phyloP scores from a whole-genome alignment of 2,329 filamentous ascomycete species.

The Chalaropsis ovoidea region DNA sequence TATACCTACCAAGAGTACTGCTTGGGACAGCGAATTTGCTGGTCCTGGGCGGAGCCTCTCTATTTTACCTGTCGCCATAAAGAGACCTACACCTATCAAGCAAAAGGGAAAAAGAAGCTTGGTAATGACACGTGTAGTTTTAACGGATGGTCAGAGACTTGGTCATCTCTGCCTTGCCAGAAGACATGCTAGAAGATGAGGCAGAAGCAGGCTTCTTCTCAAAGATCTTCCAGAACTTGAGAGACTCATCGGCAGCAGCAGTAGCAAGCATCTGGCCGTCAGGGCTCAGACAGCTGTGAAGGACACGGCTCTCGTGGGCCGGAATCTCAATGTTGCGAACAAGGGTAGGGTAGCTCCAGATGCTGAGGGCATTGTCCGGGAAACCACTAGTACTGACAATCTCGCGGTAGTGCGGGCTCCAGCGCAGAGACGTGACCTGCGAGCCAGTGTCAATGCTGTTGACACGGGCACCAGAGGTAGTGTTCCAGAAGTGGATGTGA shows the following conservation, averaged over 20 bases:
- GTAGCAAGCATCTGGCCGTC: constrained; percentile 98
- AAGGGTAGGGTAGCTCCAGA: constrained; percentile 96
- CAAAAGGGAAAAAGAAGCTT: background rate
- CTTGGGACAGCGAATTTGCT: background rate
- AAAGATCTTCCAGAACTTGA: constrained; percentile 99
- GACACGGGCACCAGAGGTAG: constrained; percentile 88
- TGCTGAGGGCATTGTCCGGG: constrained; percentile 97
- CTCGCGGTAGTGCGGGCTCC: constrained; percentile 95
- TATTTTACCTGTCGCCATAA: background rate
- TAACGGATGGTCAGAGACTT: constrained; percentile 95
- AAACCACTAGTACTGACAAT: constrained; percentile 96
- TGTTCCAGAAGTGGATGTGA: constrained; percentile 99
- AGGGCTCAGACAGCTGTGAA: constrained; percentile 93
- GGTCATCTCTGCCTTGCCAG: constrained; percentile 70
- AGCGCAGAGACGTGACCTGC: constrained; percentile 90
- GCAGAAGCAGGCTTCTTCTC: constrained; percentile 85
- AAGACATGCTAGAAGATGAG: constrained; percentile 55
- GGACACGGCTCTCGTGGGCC: constrained; percentile 88
- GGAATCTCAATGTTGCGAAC: constrained; percentile 98
- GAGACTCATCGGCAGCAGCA: constrained; percentile 85
- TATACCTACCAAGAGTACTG: constrained; percentile 9
- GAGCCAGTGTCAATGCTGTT: constrained; percentile 99
- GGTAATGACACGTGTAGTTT: constrained; percentile 28
- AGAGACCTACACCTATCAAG: background rate
- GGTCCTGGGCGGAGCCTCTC: background rate